These are phyloP conservation scores for Piper longum DNA, from an alignment of 164 flowering plant genomes.

Conservation along the genomic window DNA sequence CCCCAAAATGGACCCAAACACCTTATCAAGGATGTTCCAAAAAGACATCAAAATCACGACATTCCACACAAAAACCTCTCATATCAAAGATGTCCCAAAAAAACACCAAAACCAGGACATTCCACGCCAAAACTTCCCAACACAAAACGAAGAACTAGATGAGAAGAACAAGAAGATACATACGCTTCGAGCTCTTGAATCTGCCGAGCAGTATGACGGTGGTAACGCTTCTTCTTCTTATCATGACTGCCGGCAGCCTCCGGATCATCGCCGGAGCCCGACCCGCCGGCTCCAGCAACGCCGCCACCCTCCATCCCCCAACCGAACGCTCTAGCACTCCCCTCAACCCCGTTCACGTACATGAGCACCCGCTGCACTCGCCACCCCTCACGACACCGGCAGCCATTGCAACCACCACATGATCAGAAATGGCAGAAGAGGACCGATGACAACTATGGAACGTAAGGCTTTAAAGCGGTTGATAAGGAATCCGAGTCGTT, in stretches of 20 bases:
- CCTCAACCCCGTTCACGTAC: background rate
- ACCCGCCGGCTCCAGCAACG: slow-evolving; percentile 6
- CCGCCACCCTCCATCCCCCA: slow-evolving; percentile 13
- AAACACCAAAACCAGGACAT: no score
- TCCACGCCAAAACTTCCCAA: no score
- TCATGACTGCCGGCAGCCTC: slow-evolving; percentile 29
- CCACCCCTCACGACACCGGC: slow-evolving; percentile 4
- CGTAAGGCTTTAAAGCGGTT: slow-evolving; percentile 12
- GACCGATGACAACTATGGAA: background rate
- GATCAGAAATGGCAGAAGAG: background rate
- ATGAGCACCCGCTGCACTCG: background rate
- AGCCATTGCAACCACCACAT: no score
- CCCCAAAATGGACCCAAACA: no score
- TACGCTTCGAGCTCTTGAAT: slow-evolving; percentile 68
- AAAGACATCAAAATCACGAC: no score
- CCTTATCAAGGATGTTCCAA: no score
- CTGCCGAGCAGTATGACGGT: slow-evolving; percentile 73
- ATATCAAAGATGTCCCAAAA: no score
- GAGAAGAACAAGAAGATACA: no score
- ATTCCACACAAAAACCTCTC: no score
- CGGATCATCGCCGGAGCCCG: slow-evolving; percentile 31
- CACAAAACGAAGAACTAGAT: no score
- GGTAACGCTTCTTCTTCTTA: slow-evolving; percentile 61
- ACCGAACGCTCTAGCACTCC: background rate
- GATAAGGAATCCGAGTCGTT: slow-evolving; percentile 5